Evolutionary conservation across 2,329 filamentous ascomycete genomes (phyloP).

Genomic region (Venturia effusa): DNA sequence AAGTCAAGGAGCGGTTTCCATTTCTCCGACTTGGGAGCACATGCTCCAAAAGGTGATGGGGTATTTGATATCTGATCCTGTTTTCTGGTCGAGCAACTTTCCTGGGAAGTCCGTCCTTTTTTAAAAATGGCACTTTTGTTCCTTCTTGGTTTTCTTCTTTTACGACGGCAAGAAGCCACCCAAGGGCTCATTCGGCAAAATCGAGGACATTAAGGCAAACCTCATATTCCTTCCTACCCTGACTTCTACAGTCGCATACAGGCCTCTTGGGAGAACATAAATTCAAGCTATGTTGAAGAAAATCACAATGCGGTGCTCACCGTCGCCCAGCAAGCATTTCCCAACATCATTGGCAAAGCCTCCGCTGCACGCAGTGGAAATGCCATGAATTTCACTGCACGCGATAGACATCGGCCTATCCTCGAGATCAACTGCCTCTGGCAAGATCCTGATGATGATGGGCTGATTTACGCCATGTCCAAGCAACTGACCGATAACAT

Average conservation of each 20-base stretch:
- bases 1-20: no score
- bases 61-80: no score
- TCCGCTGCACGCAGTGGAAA: constrained; percentile 3
- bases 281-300: constrained; percentile 17
- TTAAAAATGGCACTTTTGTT: no score
- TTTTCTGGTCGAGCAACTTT: no score
- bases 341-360: constrained; percentile 16
- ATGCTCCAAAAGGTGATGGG: no score
- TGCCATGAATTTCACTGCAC: constrained; percentile 6
- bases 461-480: constrained; percentile 9
- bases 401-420: constrained; percentile 16
- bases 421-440: constrained; percentile 16
- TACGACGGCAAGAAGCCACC: constrained; percentile 25
- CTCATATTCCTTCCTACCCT: constrained; percentile 18
- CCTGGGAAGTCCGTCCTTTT: no score
- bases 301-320: constrained; percentile 17
- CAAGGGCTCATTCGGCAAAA: constrained; percentile 22
- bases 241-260: constrained; percentile 27
- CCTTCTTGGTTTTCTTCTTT: constrained; percentile 24
- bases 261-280: constrained; percentile 20
- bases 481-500: constrained; percentile 15
- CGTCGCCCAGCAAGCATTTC: constrained; percentile 25
- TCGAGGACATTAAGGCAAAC: constrained; percentile 21
- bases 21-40: no score
- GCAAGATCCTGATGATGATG: constrained; percentile 15